Conservation (phyloP, 768 basidiomycete genomes). For the Boletus eberwhitei region DNA sequence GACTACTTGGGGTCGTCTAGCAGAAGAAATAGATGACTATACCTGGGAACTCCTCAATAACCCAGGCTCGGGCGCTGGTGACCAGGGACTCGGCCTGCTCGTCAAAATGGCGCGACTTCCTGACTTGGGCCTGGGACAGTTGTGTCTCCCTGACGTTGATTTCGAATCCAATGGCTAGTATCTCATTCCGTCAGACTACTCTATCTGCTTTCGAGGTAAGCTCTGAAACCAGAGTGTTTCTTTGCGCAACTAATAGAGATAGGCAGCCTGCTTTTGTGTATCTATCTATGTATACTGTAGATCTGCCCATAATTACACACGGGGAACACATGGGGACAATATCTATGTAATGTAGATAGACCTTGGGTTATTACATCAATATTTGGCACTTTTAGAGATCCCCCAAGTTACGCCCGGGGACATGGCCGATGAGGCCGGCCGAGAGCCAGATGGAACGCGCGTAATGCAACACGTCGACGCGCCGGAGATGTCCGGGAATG, state of each 20-base stretch:
- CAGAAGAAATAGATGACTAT: slow-evolving; percentile 63
- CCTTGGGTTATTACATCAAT: neutral
- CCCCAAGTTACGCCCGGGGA: slow-evolving; percentile 9
- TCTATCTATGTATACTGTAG: slow-evolving; percentile 17
- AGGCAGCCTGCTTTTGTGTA: slow-evolving; percentile 8
- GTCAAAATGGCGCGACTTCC: slow-evolving; percentile 74
- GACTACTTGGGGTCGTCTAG: slow-evolving; percentile 64
- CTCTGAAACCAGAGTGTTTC: neutral
- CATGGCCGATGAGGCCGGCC: slow-evolving; percentile 24
- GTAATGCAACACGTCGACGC: slow-evolving; percentile 12
- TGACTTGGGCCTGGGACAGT: slow-evolving; percentile 69
- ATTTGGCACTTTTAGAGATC: slow-evolving; percentile 2
- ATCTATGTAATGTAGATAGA: slow-evolving; percentile 2
- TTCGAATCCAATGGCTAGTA: slow-evolving; percentile 21
- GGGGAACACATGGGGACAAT: slow-evolving; percentile 3
- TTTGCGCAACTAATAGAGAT: neutral
- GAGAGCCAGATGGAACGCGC: neutral
- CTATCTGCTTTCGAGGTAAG: slow-evolving; percentile 9
- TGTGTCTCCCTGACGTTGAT: slow-evolving; percentile 37
- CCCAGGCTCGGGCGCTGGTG: slow-evolving; percentile 33
- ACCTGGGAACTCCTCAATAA: slow-evolving; percentile 62
- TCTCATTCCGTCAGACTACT: neutral
- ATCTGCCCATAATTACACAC: slow-evolving; percentile 16
- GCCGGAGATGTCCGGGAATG: slow-evolving; percentile 24
- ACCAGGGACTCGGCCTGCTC: slow-evolving; percentile 54